Base-by-base conservation (phyloP, 1,139 yeast species). In the Debaryomycetaceae sp. region DNA sequence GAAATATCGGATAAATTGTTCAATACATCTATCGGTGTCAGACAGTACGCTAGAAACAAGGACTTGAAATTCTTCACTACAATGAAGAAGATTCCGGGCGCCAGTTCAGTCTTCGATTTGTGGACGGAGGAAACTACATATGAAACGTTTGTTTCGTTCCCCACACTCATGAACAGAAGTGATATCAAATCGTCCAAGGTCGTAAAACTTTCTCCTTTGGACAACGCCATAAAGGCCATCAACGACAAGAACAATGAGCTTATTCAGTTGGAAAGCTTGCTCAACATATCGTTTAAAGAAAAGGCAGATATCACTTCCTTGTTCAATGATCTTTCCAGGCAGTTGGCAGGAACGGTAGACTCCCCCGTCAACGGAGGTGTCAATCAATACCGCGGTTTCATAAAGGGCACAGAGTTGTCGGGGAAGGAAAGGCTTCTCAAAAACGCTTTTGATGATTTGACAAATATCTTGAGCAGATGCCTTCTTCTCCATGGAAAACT, bases 331-430 rank as follows among this genome's bases (percentile, higher is more conserved):
- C 72, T 89, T 47, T 86, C 93, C 8, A 76, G 96, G 65, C 84
- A 83, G 53, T 71, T 89, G 44, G 80, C 93, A 0, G 97, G 97
- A 40, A 87, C 97, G 0, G 93, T 89, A 46, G 96, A 89, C 59
- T 83, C 96, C 0, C 97, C 97, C 5, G 95, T 89, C 8, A 89
- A 89, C 62, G 97, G 97, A 35, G 97, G 97, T 46, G 88, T 89
- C 51, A 88, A 89, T 5, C 89, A 87, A 57, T 89, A 87, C 66
- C 76, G 93, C 48, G 78, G 79, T 2, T 87, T 89, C 63, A 79
- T 87, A 56, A 60, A 59, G 36, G 66, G 72, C 46, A 70, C 70
- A n/a, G 80, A 78, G 20, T 68, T 72, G 39, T 59, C 58, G 3
- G 70, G 66, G 33, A 78, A 79, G 47, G 64, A 81, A 24, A 61